Evolutionary conservation across 2,329 filamentous ascomycete species (phyloP), one percentile per base, ranked within the genome.

Genomic region (Pyrenophora teres): DNA sequence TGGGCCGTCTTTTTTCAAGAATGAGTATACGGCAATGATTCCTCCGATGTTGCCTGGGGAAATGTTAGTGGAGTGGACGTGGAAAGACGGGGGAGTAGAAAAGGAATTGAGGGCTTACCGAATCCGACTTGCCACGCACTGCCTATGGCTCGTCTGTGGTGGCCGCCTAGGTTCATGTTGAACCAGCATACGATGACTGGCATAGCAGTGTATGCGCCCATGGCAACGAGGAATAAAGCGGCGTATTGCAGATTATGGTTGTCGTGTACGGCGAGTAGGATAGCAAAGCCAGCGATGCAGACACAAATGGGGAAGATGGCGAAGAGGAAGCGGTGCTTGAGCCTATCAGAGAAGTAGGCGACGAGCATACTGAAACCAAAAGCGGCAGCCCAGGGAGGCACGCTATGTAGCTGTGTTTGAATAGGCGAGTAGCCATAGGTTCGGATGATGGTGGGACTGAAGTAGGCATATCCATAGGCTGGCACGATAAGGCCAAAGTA

Each of bases 121-220:
- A 54, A 52, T 0, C 74, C 77, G 15, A 81, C 72, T 53, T 81
- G 79, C 77, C 77, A 81, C 0, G 79, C 80, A 10, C 67, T 70
- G 0, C 79, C 80, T 0, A 82, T 75, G 4, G 76, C 69, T 35
- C 80, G 73, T 2, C 80, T 67, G 52, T 80, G 79, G 50, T 82
- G 80, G 1, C 78, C 77, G 10, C 79, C 76, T 1, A 82, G 70
- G 50, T 83, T 82, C 78, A 81, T 81, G 46, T 79, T 80, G 70
- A 80, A 81, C 79, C 79, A 82, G 57, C 80, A 82, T 4, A 79
- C 75, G 37, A 92, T 84, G 25, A 96, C 86, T 0, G 93, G 92
- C 88, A 96, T 92, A n/a, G 92, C 90, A 1, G 85, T 86, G 74
- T 95, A 97, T 0, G 84, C 82, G 42, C 90, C 90, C 76, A 86